Conservation (phyloP, 179 eudicot species). For the Camellia oleifera region DNA sequence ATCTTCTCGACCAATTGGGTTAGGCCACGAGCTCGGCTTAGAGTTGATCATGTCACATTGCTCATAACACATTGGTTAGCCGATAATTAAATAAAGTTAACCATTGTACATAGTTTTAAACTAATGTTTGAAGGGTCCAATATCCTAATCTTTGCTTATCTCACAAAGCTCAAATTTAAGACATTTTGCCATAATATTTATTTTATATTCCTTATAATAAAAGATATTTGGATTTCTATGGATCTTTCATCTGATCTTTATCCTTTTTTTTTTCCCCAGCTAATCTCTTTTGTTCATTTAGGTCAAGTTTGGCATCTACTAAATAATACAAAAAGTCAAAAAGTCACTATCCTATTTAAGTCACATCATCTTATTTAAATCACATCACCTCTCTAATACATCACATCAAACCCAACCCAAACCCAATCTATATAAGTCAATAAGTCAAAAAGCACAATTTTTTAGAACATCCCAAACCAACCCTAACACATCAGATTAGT, state of each 20-base stretch:
- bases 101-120: background rate
- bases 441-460: too few relatives aligned
- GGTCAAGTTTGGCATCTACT: too few relatives aligned
- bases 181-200: background rate
- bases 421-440: too few relatives aligned
- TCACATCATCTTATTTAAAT: too few relatives aligned
- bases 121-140: background rate
- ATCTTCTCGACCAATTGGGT: background rate
- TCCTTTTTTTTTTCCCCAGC: background rate
- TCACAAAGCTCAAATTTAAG: background rate
- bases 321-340: too few relatives aligned
- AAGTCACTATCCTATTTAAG: too few relatives aligned
- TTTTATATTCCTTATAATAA: background rate
- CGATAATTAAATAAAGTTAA: background rate
- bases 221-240: background rate
- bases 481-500: background rate
- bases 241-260: background rate
- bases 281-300: background rate
- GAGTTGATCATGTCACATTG: background rate
- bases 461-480: too few relatives aligned
- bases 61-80: background rate
- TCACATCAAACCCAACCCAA: too few relatives aligned
- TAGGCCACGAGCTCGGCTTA: background rate
- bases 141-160: constrained; percentile 1
- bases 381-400: too few relatives aligned